Evolutionary conservation across 225 moss, liverwort and hornwort species (phyloP), one percentile per base, ranked within the genome.

Genomic region (Polytrichum commune): DNA sequence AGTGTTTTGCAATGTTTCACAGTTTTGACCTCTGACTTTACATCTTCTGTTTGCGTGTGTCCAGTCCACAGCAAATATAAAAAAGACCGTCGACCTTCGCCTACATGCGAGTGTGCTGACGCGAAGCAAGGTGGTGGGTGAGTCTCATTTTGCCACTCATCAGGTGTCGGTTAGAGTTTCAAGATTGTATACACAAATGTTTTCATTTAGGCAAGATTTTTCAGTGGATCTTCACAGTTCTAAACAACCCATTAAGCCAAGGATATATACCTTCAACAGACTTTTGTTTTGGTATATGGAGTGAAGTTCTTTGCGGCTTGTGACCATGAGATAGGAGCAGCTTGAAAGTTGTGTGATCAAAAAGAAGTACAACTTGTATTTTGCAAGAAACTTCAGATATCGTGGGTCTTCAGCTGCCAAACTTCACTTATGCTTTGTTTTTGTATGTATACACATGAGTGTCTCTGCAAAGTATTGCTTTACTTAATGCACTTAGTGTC

Each of bases 1-100:
- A 4, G 18, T 3, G 29, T 32, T 19, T 65, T 29, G 64, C 64
- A 27, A 19, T 64, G 19, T 32, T 32, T 33, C 19, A 19, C 64
- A 46, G 46, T 46, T 46, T 16, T 46, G 16, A 46, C 9, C 38
- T 35, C 38, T 2, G 38, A 38, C 20, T 27, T 56, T 58, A 33
- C 27, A 22, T 74, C 71, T 38, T 23, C 19, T 67, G 18, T 29
- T 29, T 22, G 65, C 10, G 5, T 53, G 54, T 57, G 19, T 24
- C 29, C 80, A 86, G 86, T 83, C 56, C 70, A 75, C 2, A 77
- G 77, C 56, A 86, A 73, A 32, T 75, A 65, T 77, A 86, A 75
- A 72, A 83, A 80, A 71, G 83, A 70, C 20, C 86, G 70, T 24
- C 76, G 54, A 28, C 25, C 54, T 23, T 75, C 73, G 67, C 75